Evolutionary conservation across 2,329 filamentous ascomycete species (phyloP), one percentile per base, ranked within the genome.

Genomic region (Aspergillus pseudoterreus): DNA sequence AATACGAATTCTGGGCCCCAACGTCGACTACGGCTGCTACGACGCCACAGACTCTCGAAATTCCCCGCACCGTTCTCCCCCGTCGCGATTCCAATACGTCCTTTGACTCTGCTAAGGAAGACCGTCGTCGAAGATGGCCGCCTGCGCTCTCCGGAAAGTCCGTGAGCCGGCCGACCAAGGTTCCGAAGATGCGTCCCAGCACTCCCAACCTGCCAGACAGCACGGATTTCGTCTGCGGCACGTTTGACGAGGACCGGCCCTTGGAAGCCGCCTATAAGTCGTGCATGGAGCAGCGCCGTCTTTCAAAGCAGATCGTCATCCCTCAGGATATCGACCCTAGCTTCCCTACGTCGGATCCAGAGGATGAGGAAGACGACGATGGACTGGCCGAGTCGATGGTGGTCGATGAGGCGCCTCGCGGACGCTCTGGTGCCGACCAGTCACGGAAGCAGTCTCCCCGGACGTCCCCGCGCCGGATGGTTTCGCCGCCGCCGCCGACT

Each of bases 151-250:
- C 66, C 24, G 61, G 58, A 35, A 60, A 61, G 30, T 46, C 51
- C 6, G 51, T 63, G 57, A 66, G 44, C 65, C 63, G 58, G 50
- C 64, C 63, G 61, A 47, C 75, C 12, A 76, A 75, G 38, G 64
- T 72, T 17, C 61, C 79, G 43, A 82, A 80, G 56, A 83, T 86
- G 59, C 85, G 85, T 19, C 80, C 83, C 36, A 80, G 81, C 21
- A 88, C 87, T 1, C 89, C 90, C 2, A 90, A 96, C 66, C 78
- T 99, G 10, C 94, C 94, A 1, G 94, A 99, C 70, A 96, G 92
- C 71, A 97, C 94, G 12, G 94, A 99, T 70, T 99, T 99, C 60
- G 94, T 99, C n/a, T 97, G 94, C 65, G 94, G 94, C 52, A 99
- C 94, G 1, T 79, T 99, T 17, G 94, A 99, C 59, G 94, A 99